phyloP scores from a whole-genome alignment of 768 basidiomycete genomes.

The Leccinum boreale region DNA sequence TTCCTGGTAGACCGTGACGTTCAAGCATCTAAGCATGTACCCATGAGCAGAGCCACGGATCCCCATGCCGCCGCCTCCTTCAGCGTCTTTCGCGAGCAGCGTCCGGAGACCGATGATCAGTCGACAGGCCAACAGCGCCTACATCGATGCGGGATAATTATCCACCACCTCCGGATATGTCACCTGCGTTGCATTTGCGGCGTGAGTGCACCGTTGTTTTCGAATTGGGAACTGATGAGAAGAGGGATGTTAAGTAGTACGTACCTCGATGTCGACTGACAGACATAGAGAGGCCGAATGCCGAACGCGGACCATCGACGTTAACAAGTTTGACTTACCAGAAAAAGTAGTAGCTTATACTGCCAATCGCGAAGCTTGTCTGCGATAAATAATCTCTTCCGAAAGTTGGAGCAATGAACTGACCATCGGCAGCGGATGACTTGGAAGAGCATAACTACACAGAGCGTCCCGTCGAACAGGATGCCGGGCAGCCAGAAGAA shows the following conservation, averaged over 20 bases:
- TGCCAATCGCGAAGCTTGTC: constrained; percentile 14
- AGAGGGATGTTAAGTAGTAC: not conserved
- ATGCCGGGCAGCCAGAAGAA: constrained; percentile 11
- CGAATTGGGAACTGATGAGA: not conserved
- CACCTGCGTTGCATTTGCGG: not conserved
- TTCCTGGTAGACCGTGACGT: too few relatives aligned
- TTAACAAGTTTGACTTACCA: constrained; percentile 6
- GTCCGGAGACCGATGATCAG: constrained; percentile 6
- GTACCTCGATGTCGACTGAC: not conserved
- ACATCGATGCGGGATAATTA: constrained; percentile 2
- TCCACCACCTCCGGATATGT: constrained; percentile 5
- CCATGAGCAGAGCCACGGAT: too few relatives aligned
- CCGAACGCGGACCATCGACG: not conserved
- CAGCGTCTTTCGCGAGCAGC: not conserved
- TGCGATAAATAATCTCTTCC: constrained; percentile 1
- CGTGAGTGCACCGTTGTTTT: not conserved
- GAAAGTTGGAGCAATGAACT: not conserved
- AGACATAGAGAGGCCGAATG: not conserved
- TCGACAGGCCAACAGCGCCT: constrained; percentile 7
- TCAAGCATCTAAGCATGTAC: too few relatives aligned
- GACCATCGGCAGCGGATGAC: not conserved
- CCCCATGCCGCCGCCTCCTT: not conserved
- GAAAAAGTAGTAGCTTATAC: constrained; percentile 14
- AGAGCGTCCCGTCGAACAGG: constrained; percentile 7
- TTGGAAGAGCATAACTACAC: constrained; percentile 4